Conservation (phyloP, 345 rosid genomes). For the Gossypium ekmanianum region DNA sequence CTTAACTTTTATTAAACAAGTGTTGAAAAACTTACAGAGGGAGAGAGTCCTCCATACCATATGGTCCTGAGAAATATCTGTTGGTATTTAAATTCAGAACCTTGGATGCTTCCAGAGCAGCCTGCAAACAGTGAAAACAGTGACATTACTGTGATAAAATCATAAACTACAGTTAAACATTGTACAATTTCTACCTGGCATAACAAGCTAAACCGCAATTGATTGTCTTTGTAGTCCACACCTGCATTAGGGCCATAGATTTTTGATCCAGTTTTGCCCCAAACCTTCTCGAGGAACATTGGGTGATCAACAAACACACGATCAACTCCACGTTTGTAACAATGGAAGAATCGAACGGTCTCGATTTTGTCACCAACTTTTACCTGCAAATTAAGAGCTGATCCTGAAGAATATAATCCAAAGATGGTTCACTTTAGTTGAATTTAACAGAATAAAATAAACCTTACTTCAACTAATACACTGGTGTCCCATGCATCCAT, state of each 20-base stretch:
- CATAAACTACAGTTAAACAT: neutral
- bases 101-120: constrained; percentile 88
- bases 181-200: constrained; percentile 47
- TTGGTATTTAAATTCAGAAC: constrained; percentile 62
- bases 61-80: constrained; percentile 74
- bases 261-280: constrained; percentile 89
- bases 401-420: constrained; percentile 7
- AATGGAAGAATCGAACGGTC: constrained; percentile 80
- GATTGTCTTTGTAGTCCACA: constrained; percentile 77
- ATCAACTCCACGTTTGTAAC: constrained; percentile 88
- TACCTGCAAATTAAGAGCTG: constrained; percentile 32
- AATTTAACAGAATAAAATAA: neutral
- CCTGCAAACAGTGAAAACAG: constrained; percentile 36
- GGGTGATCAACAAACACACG: constrained; percentile 93
- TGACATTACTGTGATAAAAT: neutral
- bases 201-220: constrained; percentile 76
- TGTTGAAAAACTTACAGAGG: neutral
- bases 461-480: constrained; percentile 44
- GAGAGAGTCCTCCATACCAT: constrained; percentile 42
- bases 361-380: constrained; percentile 54
- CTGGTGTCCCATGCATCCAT: constrained; percentile 88
- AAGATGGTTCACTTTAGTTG: neutral
- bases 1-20: neutral
- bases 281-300: constrained; percentile 79
- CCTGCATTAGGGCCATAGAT: constrained; percentile 84